Evolutionary conservation across 2,329 filamentous ascomycete genomes (phyloP).

Genomic region (Saccharata proteae): DNA sequence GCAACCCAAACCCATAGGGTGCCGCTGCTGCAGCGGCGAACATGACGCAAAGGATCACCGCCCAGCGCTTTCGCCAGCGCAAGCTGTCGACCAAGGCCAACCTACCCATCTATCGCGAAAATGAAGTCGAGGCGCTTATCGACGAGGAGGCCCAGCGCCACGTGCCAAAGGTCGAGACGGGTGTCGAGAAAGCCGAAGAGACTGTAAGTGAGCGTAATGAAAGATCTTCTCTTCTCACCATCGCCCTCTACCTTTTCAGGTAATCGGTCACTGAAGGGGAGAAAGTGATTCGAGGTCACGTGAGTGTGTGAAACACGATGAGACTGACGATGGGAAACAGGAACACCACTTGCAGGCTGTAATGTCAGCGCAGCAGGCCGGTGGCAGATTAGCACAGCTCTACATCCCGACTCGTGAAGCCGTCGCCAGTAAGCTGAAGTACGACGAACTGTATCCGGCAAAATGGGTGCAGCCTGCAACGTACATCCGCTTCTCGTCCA

Average conservation of each 20-base stretch:
- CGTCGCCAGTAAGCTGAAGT: conserved; percentile 55
- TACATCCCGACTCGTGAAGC: conserved; percentile 59
- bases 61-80: conserved; percentile 63
- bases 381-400: conserved; percentile 49
- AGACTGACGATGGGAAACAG: conserved; percentile 75
- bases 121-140: conserved; percentile 75
- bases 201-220: conserved; percentile 67
- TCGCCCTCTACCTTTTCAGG: no score
- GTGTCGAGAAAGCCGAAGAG: conserved; percentile 94
- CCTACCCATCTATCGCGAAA: conserved; percentile 75
- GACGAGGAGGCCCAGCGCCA: conserved; percentile 77
- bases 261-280: no score
- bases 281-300: no score
- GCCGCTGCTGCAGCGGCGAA: conserved; percentile 25
- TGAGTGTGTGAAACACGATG: conserved; percentile 87
- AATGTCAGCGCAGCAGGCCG: conserved; percentile 50
- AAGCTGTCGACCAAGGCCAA: conserved; percentile 88
- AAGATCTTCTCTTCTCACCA: conserved; percentile 19
- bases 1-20: conserved; percentile 38
- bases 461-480: conserved; percentile 74
- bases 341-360: conserved; percentile 93
- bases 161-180: conserved; percentile 78
- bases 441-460: conserved; percentile 77
- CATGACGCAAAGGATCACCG: conserved; percentile 26
- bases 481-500: conserved; percentile 96